Evolutionary conservation across 2,329 filamentous ascomycete species (phyloP), one percentile per base, ranked within the genome.

Genomic region (Sphaceloma murrayae): DNA sequence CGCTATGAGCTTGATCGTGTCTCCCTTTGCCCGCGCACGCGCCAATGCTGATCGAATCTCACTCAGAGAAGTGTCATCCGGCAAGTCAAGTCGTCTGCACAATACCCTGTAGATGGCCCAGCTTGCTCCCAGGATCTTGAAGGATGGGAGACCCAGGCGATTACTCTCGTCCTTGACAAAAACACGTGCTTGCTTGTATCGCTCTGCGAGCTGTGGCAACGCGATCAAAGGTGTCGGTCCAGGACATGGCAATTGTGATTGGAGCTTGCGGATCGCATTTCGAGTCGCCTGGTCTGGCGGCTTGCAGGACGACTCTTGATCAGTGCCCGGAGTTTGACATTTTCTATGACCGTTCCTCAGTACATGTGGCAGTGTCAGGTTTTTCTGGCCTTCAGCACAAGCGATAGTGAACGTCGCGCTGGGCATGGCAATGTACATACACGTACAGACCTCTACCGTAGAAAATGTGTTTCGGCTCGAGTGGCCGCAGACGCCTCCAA

Each of bases 91-190:
- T 5, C 62, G 58, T 30, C 1, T 62, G 55, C 0, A 64, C 56
- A 5, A 85, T 55, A 10, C 78, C 74, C 5, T 73, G 70, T 76
- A 80, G 2, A 74, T 70, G 0, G 75, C 82, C 82, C 82, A 89
- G 1, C 80, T 83, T 1, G 84, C 83, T 14, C 84, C 85, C 0
- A 88, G 71, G 33, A 88, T 83, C 60, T 91, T 91, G 68, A 88
- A 89, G 0, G 82, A 73, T 0, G 81, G 80, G 1, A 88, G 67
- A 0, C 78, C 78, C 27, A 85, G 75, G 4, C 83, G 73, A 43
- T 63, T 67, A 19, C 74, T 77, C 58, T 89, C 83, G 53, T 87
- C 76, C 56, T 89, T 89, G 50, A 87, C 55, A 27, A 78, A 69
- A 3, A 88, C 66, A 4, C 68, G 63, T 1, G 62, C 61, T 8